Base-by-base conservation (phyloP, 2,329 filamentous ascomycete genomes). In the Eutypa lata region DNA sequence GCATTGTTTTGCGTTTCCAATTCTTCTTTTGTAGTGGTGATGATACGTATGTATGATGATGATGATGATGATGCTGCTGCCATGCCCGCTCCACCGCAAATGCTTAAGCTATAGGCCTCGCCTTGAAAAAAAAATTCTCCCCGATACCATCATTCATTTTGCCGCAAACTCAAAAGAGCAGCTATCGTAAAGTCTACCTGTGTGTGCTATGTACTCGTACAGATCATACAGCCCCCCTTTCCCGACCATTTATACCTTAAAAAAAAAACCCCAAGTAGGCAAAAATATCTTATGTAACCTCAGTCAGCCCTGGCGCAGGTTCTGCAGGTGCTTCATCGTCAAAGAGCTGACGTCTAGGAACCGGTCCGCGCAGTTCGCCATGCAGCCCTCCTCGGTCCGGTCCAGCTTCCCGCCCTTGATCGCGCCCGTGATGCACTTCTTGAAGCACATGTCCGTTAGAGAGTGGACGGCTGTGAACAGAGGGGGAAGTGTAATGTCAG, bases 341-440 rank as follows among this genome's bases (percentile, higher is more conserved):
- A 90, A 77, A 60, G 89, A 74, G 74, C 93, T 94, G 57, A 91
- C 83, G 72, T 99, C 94, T 75, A 97, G 81, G 74, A 95, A 97
- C 52, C 94, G 82, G 65, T 96, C 90, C 52, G 97, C 91, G 68
- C 94, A 99, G 77, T 96, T 97, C 70, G 86, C 79, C 70, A 96
- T 82, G 72, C 94, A 99, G 8, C 78, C 75, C 76, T 94, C 87
- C 76, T 99, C 94, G 56, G 73, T 77, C 65, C 80, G 82, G 61
- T 95, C 90, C 61, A 99, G 77, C 64, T 84, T 83, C 26, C 84
- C 82, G 56, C 79, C 82, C 61, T 86, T 86, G 69, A 97, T 87
- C 53, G 79, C 80, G 50, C 84, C 78, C 8, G 89, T 88, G 56
- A 97, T 79, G 78, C 94, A 99, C 77, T 97, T 97, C 69, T 87